A percentile compares a stretch with the other conserved stretches of the same genome.
Evolutionary conservation across 352 stramenopile species (phyloP).

Genomic region (Globisporangium recalcitrans): DNA sequence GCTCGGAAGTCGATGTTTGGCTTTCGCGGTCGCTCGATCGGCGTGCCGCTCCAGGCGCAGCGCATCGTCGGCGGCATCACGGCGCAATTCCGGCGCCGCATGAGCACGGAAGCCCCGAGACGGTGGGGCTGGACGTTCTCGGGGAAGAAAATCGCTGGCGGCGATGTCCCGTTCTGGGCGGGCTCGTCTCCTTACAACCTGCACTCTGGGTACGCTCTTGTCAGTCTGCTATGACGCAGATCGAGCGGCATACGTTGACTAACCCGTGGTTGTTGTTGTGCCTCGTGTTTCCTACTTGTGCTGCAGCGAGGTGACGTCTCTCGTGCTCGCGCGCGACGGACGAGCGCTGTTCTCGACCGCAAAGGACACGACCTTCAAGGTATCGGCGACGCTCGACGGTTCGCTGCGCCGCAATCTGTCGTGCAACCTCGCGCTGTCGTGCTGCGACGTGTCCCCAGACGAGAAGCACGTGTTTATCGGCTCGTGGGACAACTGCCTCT

Average conservation of each 20-base stretch:
- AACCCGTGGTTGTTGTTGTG: background rate
- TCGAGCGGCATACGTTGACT: background rate
- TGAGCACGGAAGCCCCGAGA: conserved; percentile 58
- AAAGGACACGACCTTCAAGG: conserved; percentile 76
- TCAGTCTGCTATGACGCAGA: background rate
- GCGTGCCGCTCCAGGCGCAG: conserved; percentile 70
- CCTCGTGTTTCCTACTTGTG: background rate
- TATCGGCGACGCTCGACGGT: conserved; percentile 60
- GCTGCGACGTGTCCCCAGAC: conserved; percentile 70
- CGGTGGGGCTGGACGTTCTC: conserved; percentile 75
- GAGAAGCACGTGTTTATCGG: conserved; percentile 84
- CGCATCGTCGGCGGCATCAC: conserved; percentile 70
- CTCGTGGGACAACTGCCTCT: conserved; percentile 79
- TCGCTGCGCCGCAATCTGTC: conserved; percentile 60
- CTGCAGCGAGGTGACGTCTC: conserved; percentile 60
- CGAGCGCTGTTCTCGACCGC: conserved; percentile 66
- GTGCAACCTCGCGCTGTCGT: conserved; percentile 75
- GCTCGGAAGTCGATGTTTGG: conserved; percentile 63
- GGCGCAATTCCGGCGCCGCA: conserved; percentile 66
- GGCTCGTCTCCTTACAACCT: conserved; percentile 63
- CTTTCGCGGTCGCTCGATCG: conserved; percentile 56
- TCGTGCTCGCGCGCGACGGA: conserved; percentile 52
- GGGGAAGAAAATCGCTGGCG: conserved; percentile 21
- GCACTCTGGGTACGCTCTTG: conserved; percentile 48
- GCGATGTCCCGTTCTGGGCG: conserved; percentile 50